Base-by-base conservation (phyloP, 2,329 filamentous ascomycete genomes). In the Graphium sp. region DNA sequence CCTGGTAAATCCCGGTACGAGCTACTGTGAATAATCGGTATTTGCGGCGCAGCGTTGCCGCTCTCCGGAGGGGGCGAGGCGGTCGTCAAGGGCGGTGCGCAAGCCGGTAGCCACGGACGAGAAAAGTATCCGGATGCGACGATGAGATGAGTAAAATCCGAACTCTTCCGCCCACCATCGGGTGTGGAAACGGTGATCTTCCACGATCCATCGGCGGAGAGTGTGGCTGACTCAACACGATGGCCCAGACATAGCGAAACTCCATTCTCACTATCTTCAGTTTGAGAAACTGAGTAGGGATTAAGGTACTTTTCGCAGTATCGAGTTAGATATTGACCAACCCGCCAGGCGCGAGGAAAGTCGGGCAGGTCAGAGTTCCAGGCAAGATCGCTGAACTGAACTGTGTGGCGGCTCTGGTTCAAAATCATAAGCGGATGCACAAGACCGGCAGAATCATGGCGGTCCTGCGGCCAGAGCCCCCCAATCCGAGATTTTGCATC, bases 51-150 rank as follows among this genome's bases (percentile, higher is more conserved):
- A 43, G 38, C 14, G 27, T 47, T 37, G 31, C 50, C 32, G 2
- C 60, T 47, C 2, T 58, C 48, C 0, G 72, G 67, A 7, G 69
- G 51, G 18, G 64, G 48, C 1, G 52, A n/a, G n/a, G n/a, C n/a
- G n/a, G n/a, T n/a, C n/a, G n/a, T n/a, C n/a, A n/a, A n/a, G n/a
- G n/a, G n/a, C n/a, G n/a, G n/a, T n/a, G n/a, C n/a, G n/a, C n/a
- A n/a, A n/a, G n/a, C n/a, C n/a, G n/a, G n/a, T n/a, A n/a, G n/a
- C n/a, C n/a, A n/a, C n/a, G n/a, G n/a, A n/a, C n/a, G n/a, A n/a
- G n/a, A 71, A 45, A 89, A 89, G 53, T 80, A 87, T 0, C 82
- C 82, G 2, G 76, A 76, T 0, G 76, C 69, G 1, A 89, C 59
- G 5, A 91, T 45, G 2, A 91, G 51, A 35, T 74, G 65, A 45